These are phyloP conservation scores for Penicillium vulpinum DNA, from an alignment of 2,329 filamentous ascomycete genomes.

Conservation along the genomic window DNA sequence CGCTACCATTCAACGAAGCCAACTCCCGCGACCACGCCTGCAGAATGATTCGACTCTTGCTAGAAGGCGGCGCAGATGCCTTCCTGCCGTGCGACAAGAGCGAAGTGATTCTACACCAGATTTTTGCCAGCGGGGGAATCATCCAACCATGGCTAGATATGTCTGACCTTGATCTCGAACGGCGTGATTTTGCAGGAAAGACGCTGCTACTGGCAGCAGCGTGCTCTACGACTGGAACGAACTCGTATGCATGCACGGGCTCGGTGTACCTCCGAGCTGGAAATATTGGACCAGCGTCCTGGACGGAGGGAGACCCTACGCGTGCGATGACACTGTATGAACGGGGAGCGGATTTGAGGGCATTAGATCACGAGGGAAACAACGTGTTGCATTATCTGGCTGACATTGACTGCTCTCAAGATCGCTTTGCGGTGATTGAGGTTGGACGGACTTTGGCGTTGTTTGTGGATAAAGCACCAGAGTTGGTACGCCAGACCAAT, in stretches of 20 bases:
- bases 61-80: conserved; percentile 19
- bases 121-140: conserved; percentile 13
- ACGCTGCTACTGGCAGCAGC: conserved; percentile 18
- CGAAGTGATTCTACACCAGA: conserved; percentile 14
- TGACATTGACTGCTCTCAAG: background rate
- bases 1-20: conserved; percentile 16
- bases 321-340: conserved; percentile 12
- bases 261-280: conserved; percentile 1
- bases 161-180: conserved; percentile 14
- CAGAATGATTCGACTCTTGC: conserved; percentile 12
- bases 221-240: conserved; percentile 4
- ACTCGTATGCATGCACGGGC: conserved; percentile 7
- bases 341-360: conserved; percentile 6
- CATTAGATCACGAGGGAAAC: background rate
- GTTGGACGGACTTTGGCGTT: background rate
- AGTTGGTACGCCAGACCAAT: conserved; percentile 1
- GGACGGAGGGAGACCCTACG: conserved; percentile 6
- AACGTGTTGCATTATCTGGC: conserved; percentile 10
- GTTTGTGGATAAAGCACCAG: conserved; percentile 5
- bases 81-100: conserved; percentile 9
- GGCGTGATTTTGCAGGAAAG: conserved; percentile 14
- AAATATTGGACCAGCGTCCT: background rate
- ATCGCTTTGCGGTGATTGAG: background rate
- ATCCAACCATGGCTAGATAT: conserved; percentile 18
- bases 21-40: conserved; percentile 15